These are phyloP conservation scores for Fulvia fulva DNA, from an alignment of 2,329 filamentous ascomycete genomes.

Conservation along the genomic window DNA sequence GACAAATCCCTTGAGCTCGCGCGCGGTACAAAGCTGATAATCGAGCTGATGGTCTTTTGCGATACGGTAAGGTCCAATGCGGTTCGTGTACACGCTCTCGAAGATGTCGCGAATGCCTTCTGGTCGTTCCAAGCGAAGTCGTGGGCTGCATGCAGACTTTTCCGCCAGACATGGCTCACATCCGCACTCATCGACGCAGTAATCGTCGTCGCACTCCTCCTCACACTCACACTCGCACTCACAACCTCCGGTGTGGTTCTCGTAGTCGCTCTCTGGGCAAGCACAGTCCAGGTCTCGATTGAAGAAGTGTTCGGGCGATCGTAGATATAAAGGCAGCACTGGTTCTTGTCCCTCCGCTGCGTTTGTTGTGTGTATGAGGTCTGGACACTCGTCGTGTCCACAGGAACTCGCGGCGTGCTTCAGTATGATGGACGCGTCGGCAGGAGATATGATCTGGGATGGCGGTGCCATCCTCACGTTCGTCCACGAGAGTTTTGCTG, in stretches of 20 bases:
- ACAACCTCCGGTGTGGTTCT: no score
- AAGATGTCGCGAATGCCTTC: not conserved
- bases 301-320: no score
- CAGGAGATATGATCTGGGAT: no score
- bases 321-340: no score
- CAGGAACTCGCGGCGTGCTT: no score
- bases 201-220: not conserved
- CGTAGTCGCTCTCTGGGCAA: no score
- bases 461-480: not conserved
- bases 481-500: not conserved
- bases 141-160: not conserved
- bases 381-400: no score
- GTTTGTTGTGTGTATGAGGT: no score
- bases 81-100: not conserved
- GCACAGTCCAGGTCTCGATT: no score
- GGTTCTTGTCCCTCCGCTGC: no score
- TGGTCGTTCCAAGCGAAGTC: not conserved
- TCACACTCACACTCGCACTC: not conserved
- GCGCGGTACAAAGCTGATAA: slow-evolving; percentile 10
- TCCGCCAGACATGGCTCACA: no score
- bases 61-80: not conserved
- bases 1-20: slow-evolving; percentile 18
- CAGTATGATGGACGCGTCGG: no score
- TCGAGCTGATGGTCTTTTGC: not conserved
- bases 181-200: not conserved